phyloP scores from a whole-genome alignment of 1,284 basidiomycete species.

The Xerocomus amazonicus region DNA sequence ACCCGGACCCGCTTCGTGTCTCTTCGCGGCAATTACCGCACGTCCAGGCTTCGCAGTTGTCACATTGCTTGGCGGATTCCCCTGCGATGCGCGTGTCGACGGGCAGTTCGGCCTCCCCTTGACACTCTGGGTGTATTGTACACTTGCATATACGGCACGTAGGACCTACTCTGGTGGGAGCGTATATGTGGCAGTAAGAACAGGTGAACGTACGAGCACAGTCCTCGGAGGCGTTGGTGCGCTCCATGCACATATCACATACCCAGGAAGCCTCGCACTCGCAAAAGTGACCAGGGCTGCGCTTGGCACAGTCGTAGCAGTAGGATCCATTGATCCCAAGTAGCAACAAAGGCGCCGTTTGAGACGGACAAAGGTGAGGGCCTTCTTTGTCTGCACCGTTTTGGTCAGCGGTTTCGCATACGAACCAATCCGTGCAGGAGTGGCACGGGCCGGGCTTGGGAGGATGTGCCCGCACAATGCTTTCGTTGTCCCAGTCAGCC shows the following conservation, averaged over 20 bases:
- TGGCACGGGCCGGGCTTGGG: constrained; percentile 13
- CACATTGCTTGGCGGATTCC: constrained; percentile 1
- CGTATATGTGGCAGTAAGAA: constrained; percentile 12
- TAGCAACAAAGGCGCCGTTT: not conserved
- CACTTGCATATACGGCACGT: constrained; percentile 9
- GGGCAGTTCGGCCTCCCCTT: constrained; percentile 16
- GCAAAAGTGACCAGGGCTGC: not conserved
- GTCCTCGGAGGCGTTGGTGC: not conserved
- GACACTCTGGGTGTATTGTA: constrained; percentile 6
- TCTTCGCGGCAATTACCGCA: constrained; percentile 10
- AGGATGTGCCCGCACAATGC: constrained; percentile 14
- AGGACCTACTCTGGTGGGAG: not conserved
- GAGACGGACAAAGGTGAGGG: constrained; percentile 11
- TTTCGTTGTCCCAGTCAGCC: constrained; percentile 8
- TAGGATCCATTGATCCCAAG: not conserved
- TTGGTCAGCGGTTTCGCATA: no score
- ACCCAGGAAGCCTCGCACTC: constrained; percentile 7
- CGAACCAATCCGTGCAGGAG: not conserved
- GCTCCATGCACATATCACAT: constrained; percentile 7
- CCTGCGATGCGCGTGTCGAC: not conserved
- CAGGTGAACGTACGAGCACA: constrained; percentile 6
- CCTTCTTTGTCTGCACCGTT: no score
- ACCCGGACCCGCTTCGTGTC: not conserved
- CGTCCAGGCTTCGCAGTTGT: not conserved
- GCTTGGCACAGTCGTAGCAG: constrained; percentile 10